phyloP scores from a whole-genome alignment of 352 stramenopile species.

The Globisporangium splendens region DNA sequence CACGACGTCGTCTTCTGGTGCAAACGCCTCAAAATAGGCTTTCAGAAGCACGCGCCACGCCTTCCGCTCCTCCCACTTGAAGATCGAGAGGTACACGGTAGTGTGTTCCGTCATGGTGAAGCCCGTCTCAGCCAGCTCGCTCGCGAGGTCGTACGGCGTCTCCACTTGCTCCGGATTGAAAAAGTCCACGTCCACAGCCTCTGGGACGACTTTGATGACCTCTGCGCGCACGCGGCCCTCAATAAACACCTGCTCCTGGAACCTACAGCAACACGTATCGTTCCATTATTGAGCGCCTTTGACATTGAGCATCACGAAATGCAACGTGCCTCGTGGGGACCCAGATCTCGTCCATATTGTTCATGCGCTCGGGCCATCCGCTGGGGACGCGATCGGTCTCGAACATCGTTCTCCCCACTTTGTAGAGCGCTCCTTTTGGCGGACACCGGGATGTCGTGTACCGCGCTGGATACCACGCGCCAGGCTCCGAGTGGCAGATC shows the following conservation, averaged over 20 bases:
- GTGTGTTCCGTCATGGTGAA: slow-evolving; percentile 37
- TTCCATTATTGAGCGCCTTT: background rate
- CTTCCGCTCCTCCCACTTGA: slow-evolving; percentile 94
- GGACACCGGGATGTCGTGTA: slow-evolving; percentile 76
- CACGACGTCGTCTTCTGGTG: slow-evolving; percentile 49
- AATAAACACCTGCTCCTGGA: slow-evolving; percentile 74
- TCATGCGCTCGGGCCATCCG: slow-evolving; percentile 87
- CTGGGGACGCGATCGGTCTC: slow-evolving; percentile 91
- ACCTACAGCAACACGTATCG: slow-evolving; percentile 23
- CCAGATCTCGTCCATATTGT: slow-evolving; percentile 93
- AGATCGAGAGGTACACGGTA: slow-evolving; percentile 89
- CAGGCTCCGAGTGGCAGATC: slow-evolving; percentile 92
- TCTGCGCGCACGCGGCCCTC: slow-evolving; percentile 48
- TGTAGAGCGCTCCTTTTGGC: slow-evolving; percentile 41
- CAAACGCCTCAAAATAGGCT: slow-evolving; percentile 83
- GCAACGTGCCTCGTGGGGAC: slow-evolving; percentile 71
- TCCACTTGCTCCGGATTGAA: slow-evolving; percentile 66
- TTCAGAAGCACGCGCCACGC: slow-evolving; percentile 85
- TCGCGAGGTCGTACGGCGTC: slow-evolving; percentile 43
- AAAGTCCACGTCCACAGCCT: slow-evolving; percentile 89
- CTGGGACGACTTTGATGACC: slow-evolving; percentile 72
- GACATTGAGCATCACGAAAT: no score
- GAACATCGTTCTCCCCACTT: slow-evolving; percentile 92
- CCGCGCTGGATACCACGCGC: slow-evolving; percentile 82
- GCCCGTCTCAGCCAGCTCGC: slow-evolving; percentile 14